Evolutionary conservation across 371 early-diverging fungal species (phyloP), one percentile per base, ranked within the genome.

Genomic region (Spraguea lophii): DNA sequence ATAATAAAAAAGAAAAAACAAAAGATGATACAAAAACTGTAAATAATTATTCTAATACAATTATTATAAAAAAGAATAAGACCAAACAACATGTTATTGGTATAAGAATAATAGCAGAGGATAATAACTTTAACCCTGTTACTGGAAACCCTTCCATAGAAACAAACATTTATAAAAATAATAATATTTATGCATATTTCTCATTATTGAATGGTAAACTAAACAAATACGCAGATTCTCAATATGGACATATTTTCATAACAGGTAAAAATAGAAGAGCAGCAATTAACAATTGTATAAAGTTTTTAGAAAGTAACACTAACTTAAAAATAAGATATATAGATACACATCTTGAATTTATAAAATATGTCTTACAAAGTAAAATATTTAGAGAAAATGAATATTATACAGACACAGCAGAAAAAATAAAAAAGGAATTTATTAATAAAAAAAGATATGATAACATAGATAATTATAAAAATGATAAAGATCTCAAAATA

Each of bases 131-230:
- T 77, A 84, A 86, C 71, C 94, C 94, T 36, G 82, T 82, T 54
- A 79, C 80, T 44, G 94, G 94, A 56, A 82, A 80, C 64, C 67
- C 91, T 90, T 74, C 72, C 84, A 41, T 80, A 80, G 45, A 82
- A 80, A 66, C 79, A 79, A n/a, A n/a, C n/a, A n/a, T n/a, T n/a
- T n/a, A n/a, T n/a, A n/a, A n/a, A n/a, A n/a, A n/a, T n/a, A n/a
- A n/a, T 45, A 88, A 90, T 53, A 89, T 87, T 32, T 89, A 88
- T 86, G 91, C 90, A 36, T 94, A 94, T 74, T 94, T 94, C 75
- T 84, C 85, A 9, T 85, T 91, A 41, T 80, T 78, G 59, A 78
- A 80, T 35, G 90, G 95, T 62, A 86, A 84, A 53, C 77, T 94
- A 54, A 88, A 89, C 73, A 89, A 89, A 64, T 90, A 79, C 73